Conservation (phyloP, 2,329 filamentous ascomycete species). For the Aphanoascus verrucosus region DNA sequence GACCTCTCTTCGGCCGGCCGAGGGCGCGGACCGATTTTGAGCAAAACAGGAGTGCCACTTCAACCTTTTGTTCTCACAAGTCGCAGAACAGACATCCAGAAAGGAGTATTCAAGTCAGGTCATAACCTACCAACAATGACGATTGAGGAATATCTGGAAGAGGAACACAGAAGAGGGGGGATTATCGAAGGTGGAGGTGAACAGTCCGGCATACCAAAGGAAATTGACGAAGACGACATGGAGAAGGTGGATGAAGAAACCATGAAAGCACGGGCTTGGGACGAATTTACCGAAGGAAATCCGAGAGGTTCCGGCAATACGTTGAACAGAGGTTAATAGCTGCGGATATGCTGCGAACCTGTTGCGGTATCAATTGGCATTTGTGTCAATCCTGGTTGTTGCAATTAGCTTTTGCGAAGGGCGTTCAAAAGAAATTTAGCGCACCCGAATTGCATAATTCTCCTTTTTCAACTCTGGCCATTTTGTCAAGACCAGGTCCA, state of each 20-base stretch:
- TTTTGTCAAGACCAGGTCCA: slow-evolving; percentile 13
- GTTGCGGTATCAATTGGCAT: background rate
- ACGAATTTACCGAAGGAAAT: slow-evolving; percentile 86
- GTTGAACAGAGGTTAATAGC: slow-evolving; percentile 36
- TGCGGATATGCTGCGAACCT: background rate
- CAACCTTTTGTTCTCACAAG: slow-evolving; percentile 82
- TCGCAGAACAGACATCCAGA: slow-evolving; percentile 61
- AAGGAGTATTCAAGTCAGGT: slow-evolving; percentile 76
- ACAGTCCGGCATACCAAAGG: slow-evolving; percentile 54
- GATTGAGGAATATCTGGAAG: slow-evolving; percentile 93
- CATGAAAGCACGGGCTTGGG: slow-evolving; percentile 88
- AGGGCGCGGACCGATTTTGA: slow-evolving; percentile 60
- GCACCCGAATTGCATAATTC: slow-evolving; percentile 13
- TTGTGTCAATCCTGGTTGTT: background rate
- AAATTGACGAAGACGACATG: slow-evolving; percentile 79
- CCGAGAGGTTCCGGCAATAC: slow-evolving; percentile 52
- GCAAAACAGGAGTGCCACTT: slow-evolving; percentile 68
- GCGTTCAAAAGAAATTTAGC: background rate
- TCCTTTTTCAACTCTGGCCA: slow-evolving; percentile 18
- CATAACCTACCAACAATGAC: slow-evolving; percentile 96
- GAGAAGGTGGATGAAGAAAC: slow-evolving; percentile 83
- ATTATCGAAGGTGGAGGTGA: slow-evolving; percentile 87
- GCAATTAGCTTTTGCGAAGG: background rate
- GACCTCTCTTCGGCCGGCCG: slow-evolving; percentile 38
- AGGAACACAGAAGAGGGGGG: slow-evolving; percentile 71